Evolutionary conservation across 1,284 basidiomycete genomes (phyloP).

Genomic region (Erythrobasidium hasegawianum): DNA sequence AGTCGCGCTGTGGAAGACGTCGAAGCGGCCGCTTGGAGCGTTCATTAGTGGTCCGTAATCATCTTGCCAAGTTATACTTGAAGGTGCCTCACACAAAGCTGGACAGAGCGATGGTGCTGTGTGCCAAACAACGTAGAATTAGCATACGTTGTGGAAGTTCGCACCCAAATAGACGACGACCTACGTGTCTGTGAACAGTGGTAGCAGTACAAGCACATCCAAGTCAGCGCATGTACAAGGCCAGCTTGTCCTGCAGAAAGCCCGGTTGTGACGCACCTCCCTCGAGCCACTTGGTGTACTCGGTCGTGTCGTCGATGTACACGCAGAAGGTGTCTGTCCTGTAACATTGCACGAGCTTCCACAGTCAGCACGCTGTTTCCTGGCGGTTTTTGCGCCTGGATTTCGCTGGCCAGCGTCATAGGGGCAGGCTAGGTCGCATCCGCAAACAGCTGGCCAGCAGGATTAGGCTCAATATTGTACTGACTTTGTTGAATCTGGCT

Average conservation of each 20-base stretch:
- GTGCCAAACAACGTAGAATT: neutral
- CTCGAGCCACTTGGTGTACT: conserved; percentile 33
- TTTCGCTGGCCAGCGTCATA: no score
- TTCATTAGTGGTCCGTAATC: no score
- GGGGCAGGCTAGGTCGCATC: conserved; percentile 4
- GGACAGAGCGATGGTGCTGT: conserved; percentile 28
- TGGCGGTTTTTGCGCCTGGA: no score
- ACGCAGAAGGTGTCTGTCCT: conserved; percentile 33
- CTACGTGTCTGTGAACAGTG: conserved; percentile 18
- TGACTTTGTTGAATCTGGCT: conserved; percentile 32
- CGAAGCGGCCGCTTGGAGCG: conserved; percentile 21
- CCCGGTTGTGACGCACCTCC: conserved; percentile 25
- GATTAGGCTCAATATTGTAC: neutral
- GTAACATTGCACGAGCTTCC: neutral
- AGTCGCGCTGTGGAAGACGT: conserved; percentile 24
- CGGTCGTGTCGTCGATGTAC: conserved; percentile 25
- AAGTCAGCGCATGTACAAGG: conserved; percentile 3
- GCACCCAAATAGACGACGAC: neutral
- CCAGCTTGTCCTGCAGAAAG: neutral
- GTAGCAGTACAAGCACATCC: neutral
- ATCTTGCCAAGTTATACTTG: no score
- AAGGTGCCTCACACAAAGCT: no score
- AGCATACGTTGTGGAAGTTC: neutral
- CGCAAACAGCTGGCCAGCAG: neutral
- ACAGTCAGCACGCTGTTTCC: neutral